Evolutionary conservation across 2,329 filamentous ascomycete genomes (phyloP).

Genomic region (Pyrenochaeta sp.): DNA sequence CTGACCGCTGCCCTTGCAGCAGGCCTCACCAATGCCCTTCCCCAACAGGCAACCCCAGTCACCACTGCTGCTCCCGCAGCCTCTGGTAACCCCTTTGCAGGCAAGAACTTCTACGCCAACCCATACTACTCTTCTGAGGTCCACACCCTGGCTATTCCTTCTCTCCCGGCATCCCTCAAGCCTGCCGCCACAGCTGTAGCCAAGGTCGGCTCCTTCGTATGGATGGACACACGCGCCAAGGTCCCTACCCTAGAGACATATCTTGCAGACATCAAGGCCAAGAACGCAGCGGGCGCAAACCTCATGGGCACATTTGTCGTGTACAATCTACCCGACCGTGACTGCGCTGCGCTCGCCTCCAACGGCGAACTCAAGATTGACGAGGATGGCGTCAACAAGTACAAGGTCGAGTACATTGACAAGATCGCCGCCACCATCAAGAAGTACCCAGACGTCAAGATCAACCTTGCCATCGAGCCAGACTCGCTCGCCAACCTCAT

Average conservation of each 20-base stretch:
- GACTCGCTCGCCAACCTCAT: constrained; percentile 66
- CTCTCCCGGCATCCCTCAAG: constrained; percentile 63
- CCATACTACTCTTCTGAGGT: constrained; percentile 64
- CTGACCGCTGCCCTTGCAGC: constrained; percentile 29
- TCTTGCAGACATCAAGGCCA: constrained; percentile 56
- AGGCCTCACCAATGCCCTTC: constrained; percentile 30
- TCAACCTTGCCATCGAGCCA: constrained; percentile 60
- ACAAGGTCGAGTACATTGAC: constrained; percentile 62
- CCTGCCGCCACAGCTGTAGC: constrained; percentile 60
- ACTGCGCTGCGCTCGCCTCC: constrained; percentile 69
- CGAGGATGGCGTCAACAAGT: constrained; percentile 59
- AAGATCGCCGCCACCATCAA: constrained; percentile 62
- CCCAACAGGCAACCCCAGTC: constrained; percentile 23
- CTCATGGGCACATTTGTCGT: constrained; percentile 65
- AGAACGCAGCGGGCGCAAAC: constrained; percentile 59
- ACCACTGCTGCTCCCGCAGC: constrained; percentile 21
- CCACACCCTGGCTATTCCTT: constrained; percentile 67
- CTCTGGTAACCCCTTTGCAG: constrained; percentile 60
- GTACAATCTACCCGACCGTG: constrained; percentile 70
- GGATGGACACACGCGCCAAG: constrained; percentile 62
- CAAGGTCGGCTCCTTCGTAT: constrained; percentile 61
- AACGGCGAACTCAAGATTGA: constrained; percentile 69
- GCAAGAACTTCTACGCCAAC: constrained; percentile 61
- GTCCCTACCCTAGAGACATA: constrained; percentile 59
- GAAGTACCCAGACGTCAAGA: constrained; percentile 61